Base-by-base conservation (phyloP, 768 basidiomycete genomes). In the Termitomyces sp. region DNA sequence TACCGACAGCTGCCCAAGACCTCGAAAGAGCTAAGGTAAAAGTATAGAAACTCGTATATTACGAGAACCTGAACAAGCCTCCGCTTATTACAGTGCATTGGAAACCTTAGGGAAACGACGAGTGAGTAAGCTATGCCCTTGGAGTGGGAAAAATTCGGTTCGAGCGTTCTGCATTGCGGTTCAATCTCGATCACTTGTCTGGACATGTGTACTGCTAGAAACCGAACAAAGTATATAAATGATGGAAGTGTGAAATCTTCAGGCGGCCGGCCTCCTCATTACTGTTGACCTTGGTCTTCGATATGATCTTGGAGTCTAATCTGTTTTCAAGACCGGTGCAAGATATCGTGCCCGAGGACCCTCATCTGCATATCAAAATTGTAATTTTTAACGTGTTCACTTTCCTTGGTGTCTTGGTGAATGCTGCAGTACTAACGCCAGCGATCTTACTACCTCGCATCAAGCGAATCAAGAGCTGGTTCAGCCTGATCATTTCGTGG, bases 401-500 rank as follows among this genome's bases (percentile, higher is more conserved):
- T 27, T 16, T 58, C 12, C 31, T 58, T 15, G 41, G 36, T 12
- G 39, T 58, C 18, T 6, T 42, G 3, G 22, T 52, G 3, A 58
- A 58, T 34, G 33, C n/a, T 15, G 57, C 57, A 30, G 33, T 52
- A 6, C 22, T 58, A 6, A 42, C 33, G 20, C 57, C 57, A 27
- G 41, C 57, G 2, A 20, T 58, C 3, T 58, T 41, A 22, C 41
- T 33, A 6, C 49, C 49, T 11, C 27, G 20, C 11, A 46, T 58
- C 30, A 20, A 5, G 9, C 57, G 57, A 16, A 44, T 24, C 9
- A 51, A 22, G 27, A 39, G 13, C 8, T 58, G 57, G 57, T 58
- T 42, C 50, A 52, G 50, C 50, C 57, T 58, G 1, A 31, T 52
- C 3, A 52, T 30, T 18, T 58, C 57, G 22, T 58, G 50, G 49